Evolutionary conservation across 495 filamentous ascomycete genomes (phyloP).

Genomic region (Halenospora varia): DNA sequence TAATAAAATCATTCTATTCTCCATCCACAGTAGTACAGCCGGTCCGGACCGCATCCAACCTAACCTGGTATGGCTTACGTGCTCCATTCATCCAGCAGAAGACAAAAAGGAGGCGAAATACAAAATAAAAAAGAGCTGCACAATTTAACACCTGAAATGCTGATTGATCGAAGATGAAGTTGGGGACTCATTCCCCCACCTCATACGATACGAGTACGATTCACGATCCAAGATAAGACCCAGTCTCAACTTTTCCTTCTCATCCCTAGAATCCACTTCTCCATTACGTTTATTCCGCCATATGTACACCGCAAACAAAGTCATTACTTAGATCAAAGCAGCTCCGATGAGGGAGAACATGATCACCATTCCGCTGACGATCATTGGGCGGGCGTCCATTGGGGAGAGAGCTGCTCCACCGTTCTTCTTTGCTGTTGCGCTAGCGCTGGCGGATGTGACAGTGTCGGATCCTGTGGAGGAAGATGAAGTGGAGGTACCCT

Average conservation of each 20-base stretch:
- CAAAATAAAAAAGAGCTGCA: neutral
- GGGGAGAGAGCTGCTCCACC: constrained; percentile 33
- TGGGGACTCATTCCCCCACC: neutral
- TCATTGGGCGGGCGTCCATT: constrained; percentile 48
- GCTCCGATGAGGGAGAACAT: constrained; percentile 63
- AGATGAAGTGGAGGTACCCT: constrained; percentile 54
- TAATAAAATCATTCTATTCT: no score
- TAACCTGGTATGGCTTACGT: no score
- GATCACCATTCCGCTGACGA: constrained; percentile 49
- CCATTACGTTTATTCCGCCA: neutral
- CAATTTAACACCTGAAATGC: neutral
- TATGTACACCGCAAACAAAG: neutral
- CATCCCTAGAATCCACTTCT: neutral
- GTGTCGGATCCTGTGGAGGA: constrained; percentile 60
- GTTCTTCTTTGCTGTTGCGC: constrained; percentile 34
- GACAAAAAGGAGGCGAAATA: neutral
- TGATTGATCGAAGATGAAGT: neutral
- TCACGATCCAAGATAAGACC: no score
- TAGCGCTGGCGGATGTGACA: constrained; percentile 36
- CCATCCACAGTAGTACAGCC: no score
- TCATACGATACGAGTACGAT: neutral
- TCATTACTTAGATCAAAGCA: constrained; percentile 46
- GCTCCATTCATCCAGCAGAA: neutral
- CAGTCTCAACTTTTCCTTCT: neutral
- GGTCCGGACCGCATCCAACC: no score